Evolutionary conservation across 2,329 filamentous ascomycete genomes (phyloP), one percentile per base, ranked within the genome.

Genomic region (Alternaria postmessia): DNA sequence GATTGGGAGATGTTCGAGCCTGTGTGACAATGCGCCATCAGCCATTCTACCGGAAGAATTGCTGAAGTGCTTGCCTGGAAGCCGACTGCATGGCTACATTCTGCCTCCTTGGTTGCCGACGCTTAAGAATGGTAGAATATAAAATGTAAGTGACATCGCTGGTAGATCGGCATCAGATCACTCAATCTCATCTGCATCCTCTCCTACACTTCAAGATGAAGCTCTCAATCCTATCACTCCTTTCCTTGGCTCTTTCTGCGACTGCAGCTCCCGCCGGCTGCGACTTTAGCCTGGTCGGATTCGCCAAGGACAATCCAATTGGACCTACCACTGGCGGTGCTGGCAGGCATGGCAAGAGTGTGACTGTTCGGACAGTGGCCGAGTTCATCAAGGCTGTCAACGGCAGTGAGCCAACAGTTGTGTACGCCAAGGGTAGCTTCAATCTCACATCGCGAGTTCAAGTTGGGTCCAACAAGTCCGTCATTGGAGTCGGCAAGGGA

Each of bases 341-440:
- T 32, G 70, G 72, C 41, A 59, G 69, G 46, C 61, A 64, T 4
- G 72, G 73, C 43, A 63, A 69, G 28, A 75, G 66, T 20, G 65
- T 76, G 36, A 73, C 69, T 7, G 75, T 78, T 14, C 61, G 66
- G 16, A 72, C 70, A 11, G 61, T 69, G n/a, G 61, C 61, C 7
- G 67, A 68, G 12, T 72, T 77, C 30, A 51, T 70, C 34, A 66
- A 69, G 16, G 75, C 74, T 34, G 69, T 75, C 49, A 67, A 63
- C 36, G 71, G 65, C 22, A 64, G 63, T 38, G 63, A 61, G 9
- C 71, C 74, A 3, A 66, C 64, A 14, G 81, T 79, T 36, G 78
- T 86, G 32, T 79, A 81, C 46, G 76, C 83, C 49, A 79, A 78
- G 24, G 82, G 81, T 18, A 73, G 71, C 7, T 79, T 83, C 71